Conservation (phyloP, 306 rosid species). For the Castanopsis chinensis region DNA sequence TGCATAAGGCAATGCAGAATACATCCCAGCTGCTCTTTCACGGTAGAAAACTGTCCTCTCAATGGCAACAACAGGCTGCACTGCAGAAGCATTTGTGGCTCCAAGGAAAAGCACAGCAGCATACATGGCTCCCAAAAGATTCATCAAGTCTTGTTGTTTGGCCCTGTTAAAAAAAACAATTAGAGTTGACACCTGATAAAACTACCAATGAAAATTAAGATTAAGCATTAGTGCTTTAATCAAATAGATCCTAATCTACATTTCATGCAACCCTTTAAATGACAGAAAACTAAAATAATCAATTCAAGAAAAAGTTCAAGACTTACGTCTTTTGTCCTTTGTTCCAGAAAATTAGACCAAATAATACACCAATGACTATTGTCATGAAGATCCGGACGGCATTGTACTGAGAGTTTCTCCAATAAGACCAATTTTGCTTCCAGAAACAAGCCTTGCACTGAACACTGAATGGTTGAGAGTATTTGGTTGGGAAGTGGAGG, state of each 20-base stretch:
- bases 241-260: background rate
- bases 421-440: conserved; percentile 79
- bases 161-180: conserved; percentile 31
- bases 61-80: conserved; percentile 57
- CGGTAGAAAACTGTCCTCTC: conserved; percentile 81
- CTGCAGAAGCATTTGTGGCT: conserved; percentile 43
- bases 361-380: conserved; percentile 35
- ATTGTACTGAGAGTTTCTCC: conserved; percentile 68
- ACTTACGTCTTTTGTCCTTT: conserved; percentile 52
- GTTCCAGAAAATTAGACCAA: conserved; percentile 65
- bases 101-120: conserved; percentile 74
- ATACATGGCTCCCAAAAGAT: conserved; percentile 65
- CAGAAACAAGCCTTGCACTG: conserved; percentile 82
- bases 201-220: background rate
- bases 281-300: background rate
- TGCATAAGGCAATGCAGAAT: conserved; percentile 70
- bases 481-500: conserved; percentile 63
- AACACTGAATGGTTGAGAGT: conserved; percentile 46
- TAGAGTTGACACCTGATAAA: background rate
- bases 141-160: conserved; percentile 50
- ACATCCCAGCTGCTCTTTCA: conserved; percentile 87
- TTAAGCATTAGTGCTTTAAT: background rate
- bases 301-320: background rate
- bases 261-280: background rate
- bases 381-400: conserved; percentile 50